Percentiles rank a stretch among this genome's conserved stretches.
Evolutionary conservation across 164 flowering plant genomes (phyloP).

Genomic region (Magnolia sinica): DNA sequence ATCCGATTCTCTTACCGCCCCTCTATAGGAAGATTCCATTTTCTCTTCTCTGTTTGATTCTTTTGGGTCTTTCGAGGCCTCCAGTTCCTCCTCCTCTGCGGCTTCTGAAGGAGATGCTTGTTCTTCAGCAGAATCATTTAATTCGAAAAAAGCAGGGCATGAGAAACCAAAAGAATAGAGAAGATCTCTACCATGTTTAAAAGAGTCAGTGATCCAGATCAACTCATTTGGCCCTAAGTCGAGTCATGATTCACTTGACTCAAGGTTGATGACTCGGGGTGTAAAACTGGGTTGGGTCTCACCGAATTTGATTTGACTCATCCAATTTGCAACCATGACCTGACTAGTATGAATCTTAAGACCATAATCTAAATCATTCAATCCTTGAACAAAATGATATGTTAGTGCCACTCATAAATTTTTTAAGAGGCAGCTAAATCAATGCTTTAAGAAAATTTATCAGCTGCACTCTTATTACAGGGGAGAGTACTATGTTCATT

Average conservation of each 20-base stretch:
- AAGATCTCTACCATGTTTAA: neutral
- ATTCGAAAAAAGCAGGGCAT: neutral
- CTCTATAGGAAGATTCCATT: conserved; percentile 19
- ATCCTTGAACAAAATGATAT: too few relatives aligned
- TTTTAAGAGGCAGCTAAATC: neutral
- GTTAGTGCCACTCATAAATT: neutral
- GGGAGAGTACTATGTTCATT: neutral
- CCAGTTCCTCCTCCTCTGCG: conserved; percentile 11
- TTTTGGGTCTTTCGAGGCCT: conserved; percentile 19
- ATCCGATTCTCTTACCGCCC: conserved; percentile 45
- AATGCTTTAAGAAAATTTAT: neutral
- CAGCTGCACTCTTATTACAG: neutral
- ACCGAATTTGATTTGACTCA: neutral
- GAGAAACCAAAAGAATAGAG: neutral
- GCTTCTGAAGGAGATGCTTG: neutral
- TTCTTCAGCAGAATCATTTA: conserved; percentile 37
- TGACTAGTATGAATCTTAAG: neutral
- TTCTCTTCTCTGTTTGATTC: conserved; percentile 18
- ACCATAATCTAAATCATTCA: too few relatives aligned
- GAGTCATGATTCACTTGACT: neutral
- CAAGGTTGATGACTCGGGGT: neutral
- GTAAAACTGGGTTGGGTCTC: neutral
- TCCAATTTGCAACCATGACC: neutral
- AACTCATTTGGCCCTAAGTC: too few relatives aligned
- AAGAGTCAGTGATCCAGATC: too few relatives aligned